A percentile compares a stretch with the other conserved stretches of the same genome.
phyloP scores from a whole-genome alignment of 164 flowering plant species.

The Kalanchoe fedtschenkoi region DNA sequence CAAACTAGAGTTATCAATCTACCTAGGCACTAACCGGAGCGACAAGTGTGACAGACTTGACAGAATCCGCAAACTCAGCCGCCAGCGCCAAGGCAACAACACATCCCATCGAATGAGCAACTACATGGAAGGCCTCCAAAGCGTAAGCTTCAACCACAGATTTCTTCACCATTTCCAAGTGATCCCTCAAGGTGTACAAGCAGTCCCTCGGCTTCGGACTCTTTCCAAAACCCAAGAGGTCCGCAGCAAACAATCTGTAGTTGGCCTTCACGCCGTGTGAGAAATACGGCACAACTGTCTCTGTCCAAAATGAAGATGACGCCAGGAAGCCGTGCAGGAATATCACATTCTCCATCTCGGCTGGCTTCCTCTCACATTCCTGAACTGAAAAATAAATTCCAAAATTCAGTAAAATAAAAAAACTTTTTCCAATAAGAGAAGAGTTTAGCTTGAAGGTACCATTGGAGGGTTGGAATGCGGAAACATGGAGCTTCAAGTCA shows the following conservation, averaged over 20 bases:
- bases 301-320: conserved; percentile 2
- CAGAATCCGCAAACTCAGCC: conserved; percentile 36
- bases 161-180: conserved; percentile 57
- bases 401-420: neutral
- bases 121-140: conserved; percentile 58
- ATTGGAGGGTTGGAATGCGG: neutral
- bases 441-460: neutral
- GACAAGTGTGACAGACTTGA: conserved; percentile 55
- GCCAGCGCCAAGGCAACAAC: conserved; percentile 65
- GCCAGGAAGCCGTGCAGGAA: neutral
- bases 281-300: conserved; percentile 24
- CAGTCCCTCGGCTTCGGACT: conserved; percentile 80
- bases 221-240: conserved; percentile 73
- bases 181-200: conserved; percentile 61
- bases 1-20: neutral
- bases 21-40: conserved; percentile 32
- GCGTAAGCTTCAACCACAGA: conserved; percentile 39
- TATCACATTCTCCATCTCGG: neutral
- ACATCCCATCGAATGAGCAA: conserved; percentile 87
- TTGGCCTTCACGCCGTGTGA: conserved; percentile 25
- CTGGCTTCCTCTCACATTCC: neutral
- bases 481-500: neutral
- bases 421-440: neutral
- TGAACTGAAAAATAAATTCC: neutral
- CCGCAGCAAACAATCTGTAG: conserved; percentile 53